Evolutionary conservation across 208 protist species (phyloP), one percentile per base, ranked within the genome.

Genomic region (Trypanosoma theileri): DNA sequence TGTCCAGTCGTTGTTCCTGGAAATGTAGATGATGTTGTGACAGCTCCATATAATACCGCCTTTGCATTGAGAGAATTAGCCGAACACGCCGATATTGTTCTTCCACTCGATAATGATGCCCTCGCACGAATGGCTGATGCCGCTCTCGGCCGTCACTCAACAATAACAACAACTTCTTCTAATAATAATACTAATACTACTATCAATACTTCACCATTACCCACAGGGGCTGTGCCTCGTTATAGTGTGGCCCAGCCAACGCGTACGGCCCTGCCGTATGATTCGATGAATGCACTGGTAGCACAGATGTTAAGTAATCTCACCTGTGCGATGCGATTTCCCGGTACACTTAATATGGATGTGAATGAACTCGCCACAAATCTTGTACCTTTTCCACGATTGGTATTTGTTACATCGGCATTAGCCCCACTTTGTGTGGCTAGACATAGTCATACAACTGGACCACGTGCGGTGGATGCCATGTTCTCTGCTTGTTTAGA

Each of bases 311-410:
- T 99, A 42, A 95, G 90, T 71, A 91, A 98, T 72, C 75, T 99
- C 8, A 99, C 97, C 0, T 95, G 92, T 50, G 92, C 89, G 17
- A 96, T 98, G 83, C 89, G 96, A 54, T 98, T 98, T 68, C 88
- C 86, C 13, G 98, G 98, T 1, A 80, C 93, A 31, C 84, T 99
- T 21, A 99, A 99, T 77, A 94, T 98, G 73, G 98, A 99, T 76
- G 92, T 99, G 41, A 98, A 98, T 77, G 98, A 99, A 62, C 89
- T 99, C 64, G 98, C 95, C 0, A 98, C 97, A 11, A 99, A 98
- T 68, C 81, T 99, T 11, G 96, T 99, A n/a, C 97, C 97, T 4
- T 99, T 94, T 70, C 96, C 97, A 3, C 79, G 89, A 6, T 77
- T 98, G 63, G 85, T 98, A 46, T 89, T 98, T 66, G 65, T 99